Evolutionary conservation across 2,329 filamentous ascomycete genomes (phyloP), one percentile per base, ranked within the genome.

Genomic region (Chrysosphaeria jannelii): DNA sequence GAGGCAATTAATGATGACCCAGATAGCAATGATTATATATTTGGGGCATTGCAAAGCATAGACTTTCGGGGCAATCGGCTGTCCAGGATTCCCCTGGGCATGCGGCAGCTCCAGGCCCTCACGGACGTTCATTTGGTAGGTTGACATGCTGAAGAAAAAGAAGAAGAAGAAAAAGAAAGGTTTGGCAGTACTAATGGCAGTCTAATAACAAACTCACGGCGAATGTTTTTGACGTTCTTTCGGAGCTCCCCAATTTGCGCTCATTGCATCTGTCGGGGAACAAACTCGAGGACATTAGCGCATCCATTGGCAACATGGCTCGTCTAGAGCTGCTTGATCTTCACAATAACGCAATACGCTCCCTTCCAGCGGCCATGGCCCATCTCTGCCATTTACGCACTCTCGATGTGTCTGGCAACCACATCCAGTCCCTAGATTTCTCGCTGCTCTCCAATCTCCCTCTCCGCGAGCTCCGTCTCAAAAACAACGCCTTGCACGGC

Each of bases 1-100:
- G 47, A 52, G 7, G 49, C 57, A 10, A 40, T 62, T 19, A 52
- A 59, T 6, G 55, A 64, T 14, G 60, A 70, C 10, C 64, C 69
- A n/a, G 57, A 71, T 19, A 50, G 53, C 4, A 51, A 53, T 27
- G 70, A 63, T 2, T 68, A 67, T 33, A 69, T 85, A 30, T 91
- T 93, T 44, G 70, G 63, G 3, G 74, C 67, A 0, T 41, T 91
- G 1, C 75, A 90, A 38, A 59, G 58, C 4, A 44, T 91, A 6
- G 79, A 93, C 38, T 40, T 93, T 28, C 85, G 90, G 39, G 74
- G 76, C 11, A 97, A 97, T 37, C 44, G 61, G 21, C 50, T 97
- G 10, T 53, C 55, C 23, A 48, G 57, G 14, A 42, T 91, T 20
- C 85, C 85, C 0, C 40, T 67, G 31, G 81, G 85, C 1, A 39